Evolutionary conservation across 2,329 filamentous ascomycete species (phyloP).

Genomic region (Pestalotiopsis sp.): DNA sequence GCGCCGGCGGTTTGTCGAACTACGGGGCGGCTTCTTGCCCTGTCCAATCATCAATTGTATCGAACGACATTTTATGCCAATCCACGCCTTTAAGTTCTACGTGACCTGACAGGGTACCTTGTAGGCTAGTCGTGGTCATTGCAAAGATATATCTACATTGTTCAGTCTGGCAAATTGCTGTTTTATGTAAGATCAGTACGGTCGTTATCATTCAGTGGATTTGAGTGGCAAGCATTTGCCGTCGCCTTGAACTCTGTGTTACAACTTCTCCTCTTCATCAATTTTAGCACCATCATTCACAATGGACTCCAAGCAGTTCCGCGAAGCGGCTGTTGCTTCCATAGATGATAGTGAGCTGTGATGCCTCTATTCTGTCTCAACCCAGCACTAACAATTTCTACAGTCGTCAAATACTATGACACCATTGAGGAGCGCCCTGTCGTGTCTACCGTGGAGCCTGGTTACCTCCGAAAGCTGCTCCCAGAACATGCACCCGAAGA

Average conservation of each 20-base stretch:
- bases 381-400: slow-evolving; percentile 10
- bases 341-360: slow-evolving; percentile 76
- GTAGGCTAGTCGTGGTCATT: not conserved
- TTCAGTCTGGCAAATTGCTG: not conserved
- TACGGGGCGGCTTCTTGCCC: not conserved
- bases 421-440: slow-evolving; percentile 72
- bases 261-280: not conserved
- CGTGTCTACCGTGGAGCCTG: slow-evolving; percentile 77
- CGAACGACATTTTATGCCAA: not conserved
- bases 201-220: too few relatives aligned
- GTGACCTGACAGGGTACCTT: not conserved
- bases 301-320: slow-evolving; percentile 83
- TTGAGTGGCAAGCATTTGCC: too few relatives aligned
- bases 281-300: not conserved
- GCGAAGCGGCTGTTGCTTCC: slow-evolving; percentile 73
- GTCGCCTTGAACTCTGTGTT: too few relatives aligned
- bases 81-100: not conserved
- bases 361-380: rapidly evolving
- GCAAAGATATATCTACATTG: not conserved
- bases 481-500: slow-evolving; percentile 66
- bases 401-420: slow-evolving; percentile 85
- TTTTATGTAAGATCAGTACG: not conserved
- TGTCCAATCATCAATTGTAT: not conserved
- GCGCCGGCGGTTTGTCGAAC: not conserved
- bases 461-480: slow-evolving; percentile 81